A percentile compares a stretch with the other conserved stretches of the same genome.
phyloP scores from a whole-genome alignment of 1,139 yeast species.

The Scheffersomyces quercinus region DNA sequence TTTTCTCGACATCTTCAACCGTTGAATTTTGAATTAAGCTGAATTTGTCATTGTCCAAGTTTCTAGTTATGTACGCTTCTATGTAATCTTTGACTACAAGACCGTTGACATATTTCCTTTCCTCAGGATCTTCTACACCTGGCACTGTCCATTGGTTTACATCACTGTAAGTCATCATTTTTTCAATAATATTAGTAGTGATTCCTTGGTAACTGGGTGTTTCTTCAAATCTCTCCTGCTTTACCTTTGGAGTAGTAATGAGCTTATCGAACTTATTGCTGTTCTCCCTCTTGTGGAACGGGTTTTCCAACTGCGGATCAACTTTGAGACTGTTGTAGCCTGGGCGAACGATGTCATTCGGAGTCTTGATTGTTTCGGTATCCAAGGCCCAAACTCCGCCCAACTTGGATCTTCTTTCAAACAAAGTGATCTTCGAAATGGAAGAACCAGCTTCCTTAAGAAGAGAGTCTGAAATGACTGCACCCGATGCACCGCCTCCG shows the following conservation, averaged over 20 bases:
- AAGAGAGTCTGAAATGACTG: conserved; percentile 41
- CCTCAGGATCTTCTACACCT: conserved; percentile 23
- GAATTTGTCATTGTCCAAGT: conserved; percentile 18
- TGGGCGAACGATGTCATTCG: conserved; percentile 23
- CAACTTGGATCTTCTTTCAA: conserved; percentile 27
- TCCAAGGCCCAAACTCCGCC: conserved; percentile 40
- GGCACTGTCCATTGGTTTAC: conserved; percentile 30
- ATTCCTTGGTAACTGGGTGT: conserved; percentile 42
- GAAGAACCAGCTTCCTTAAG: conserved; percentile 25
- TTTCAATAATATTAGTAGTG: conserved; percentile 43
- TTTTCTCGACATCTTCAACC: conserved; percentile 37
- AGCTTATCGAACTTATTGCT: conserved; percentile 2
- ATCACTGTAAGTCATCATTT: conserved; percentile 48
- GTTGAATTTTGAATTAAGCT: conserved; percentile 31
- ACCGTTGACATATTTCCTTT: conserved; percentile 28
- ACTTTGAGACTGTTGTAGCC: conserved; percentile 20
- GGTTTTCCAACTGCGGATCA: conserved; percentile 35
- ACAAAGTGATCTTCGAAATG: conserved; percentile 21
- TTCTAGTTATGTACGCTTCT: conserved; percentile 30
- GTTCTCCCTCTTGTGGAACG: conserved; percentile 17
- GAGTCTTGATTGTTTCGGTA: conserved; percentile 19
- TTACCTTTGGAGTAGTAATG: conserved; percentile 7
- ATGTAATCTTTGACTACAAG: conserved; percentile 32
- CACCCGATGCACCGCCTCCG: conserved; percentile 58
- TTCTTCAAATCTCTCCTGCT: conserved; percentile 26